Conservation (phyloP, 2,329 filamentous ascomycete species). For the Penicillium vulpinum region DNA sequence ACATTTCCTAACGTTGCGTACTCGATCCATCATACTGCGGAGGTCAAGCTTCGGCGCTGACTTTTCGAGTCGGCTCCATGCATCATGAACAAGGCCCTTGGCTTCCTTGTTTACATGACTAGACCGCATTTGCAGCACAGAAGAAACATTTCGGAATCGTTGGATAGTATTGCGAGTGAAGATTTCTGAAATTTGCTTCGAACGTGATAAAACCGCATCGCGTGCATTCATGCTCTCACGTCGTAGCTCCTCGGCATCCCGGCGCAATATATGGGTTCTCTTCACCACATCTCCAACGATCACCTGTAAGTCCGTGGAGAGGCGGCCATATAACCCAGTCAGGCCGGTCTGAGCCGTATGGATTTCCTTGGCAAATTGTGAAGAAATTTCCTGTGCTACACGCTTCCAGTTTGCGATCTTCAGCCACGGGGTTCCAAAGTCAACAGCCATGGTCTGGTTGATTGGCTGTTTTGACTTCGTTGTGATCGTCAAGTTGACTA, state of each 20-base stretch:
- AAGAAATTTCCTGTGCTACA: conserved; percentile 38
- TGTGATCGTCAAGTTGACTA: conserved; percentile 51
- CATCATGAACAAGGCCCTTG: conserved; percentile 27
- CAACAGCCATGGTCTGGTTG: conserved; percentile 40
- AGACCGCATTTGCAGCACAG: conserved; percentile 33
- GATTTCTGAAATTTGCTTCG: conserved; percentile 37
- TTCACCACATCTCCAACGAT: conserved; percentile 41
- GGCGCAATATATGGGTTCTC: conserved; percentile 35
- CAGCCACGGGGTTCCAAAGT: conserved; percentile 50
- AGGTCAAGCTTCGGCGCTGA: conserved; percentile 27
- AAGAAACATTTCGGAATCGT: conserved; percentile 34
- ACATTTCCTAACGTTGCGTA: conserved; percentile 31
- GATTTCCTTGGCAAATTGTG: conserved; percentile 40
- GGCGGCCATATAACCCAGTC: conserved; percentile 38
- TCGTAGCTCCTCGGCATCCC: conserved; percentile 30
- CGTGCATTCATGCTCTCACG: conserved; percentile 27
- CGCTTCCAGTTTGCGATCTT: conserved; percentile 50
- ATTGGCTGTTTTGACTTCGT: conserved; percentile 37
- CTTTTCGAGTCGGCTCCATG: conserved; percentile 30
- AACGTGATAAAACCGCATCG: conserved; percentile 31
- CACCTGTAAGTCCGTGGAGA: conserved; percentile 41
- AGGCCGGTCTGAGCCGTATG: conserved; percentile 40
- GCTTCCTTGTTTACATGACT: conserved; percentile 30
- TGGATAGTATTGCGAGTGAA: conserved; percentile 34
- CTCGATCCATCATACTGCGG: conserved; percentile 26